Evolutionary conservation across 1,284 basidiomycete species (phyloP), one percentile per base, ranked within the genome.

Genomic region (Paramarasmius palmivorus): DNA sequence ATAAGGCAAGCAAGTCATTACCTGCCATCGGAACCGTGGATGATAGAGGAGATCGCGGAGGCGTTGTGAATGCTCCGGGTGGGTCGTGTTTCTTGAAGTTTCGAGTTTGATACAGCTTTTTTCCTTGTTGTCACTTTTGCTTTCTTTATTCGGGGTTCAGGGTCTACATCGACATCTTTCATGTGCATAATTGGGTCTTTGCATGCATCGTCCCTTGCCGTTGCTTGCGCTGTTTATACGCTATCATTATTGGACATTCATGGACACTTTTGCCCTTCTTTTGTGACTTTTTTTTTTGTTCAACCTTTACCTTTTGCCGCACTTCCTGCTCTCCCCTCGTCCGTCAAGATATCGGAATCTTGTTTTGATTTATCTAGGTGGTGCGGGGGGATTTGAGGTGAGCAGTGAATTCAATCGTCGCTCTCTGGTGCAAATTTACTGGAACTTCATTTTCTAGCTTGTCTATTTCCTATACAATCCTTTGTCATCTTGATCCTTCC

Each of bases 1-100:
- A 32, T 32, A 32, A 32, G 29, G 29, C 29, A 32, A 32, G 29
- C 29, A 32, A 32, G 29, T 32, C 29, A 12, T 32, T 32, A 12
- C 29, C 29, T 6, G 29, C 29, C 29, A 32, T 32, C 29, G 29
- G 29, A 32, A 32, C 29, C 29, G 29, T 32, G 25, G n/a, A 14
- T 10, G 41, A 15, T 20, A n/a, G 29, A 46, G 44, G 44, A 10
- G 26, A 29, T 26, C n/a, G 25, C 14, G 29, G 44, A 29, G 44
- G n/a, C 12, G 44, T 23, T 29, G 44, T 29, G 14, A 46, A 46
- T 32, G 44, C 25, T 15, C 44, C 25, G 25, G 44, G 44, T 46
- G 44, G 44, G 44, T 46, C 25, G 25, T 46, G 25, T 29, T 46
- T 26, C 29, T 46, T 29, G n/a, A 46, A 46, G 25, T 46, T 46